Evolutionary conservation across 768 basidiomycete genomes (phyloP), one percentile per base, ranked within the genome.

Genomic region (Tricholoma hemisulphureum): DNA sequence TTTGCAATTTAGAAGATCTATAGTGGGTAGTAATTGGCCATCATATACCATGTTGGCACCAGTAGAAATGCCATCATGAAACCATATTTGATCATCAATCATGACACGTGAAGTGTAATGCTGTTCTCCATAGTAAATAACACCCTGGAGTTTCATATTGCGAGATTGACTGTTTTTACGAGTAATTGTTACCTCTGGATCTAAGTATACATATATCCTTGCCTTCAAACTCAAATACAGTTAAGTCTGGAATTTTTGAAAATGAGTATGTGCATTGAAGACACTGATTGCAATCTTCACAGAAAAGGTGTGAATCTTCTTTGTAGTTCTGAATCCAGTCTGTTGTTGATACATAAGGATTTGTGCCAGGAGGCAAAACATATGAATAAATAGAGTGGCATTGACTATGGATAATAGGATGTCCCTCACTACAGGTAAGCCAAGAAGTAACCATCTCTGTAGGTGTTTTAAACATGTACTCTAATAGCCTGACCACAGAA

Each of bases 51-150:
- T 32, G 8, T 14, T 32, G 32, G 9, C 14, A 32, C 32, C 32
- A 35, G 14, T 13, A 5, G 14, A 35, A 35, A 35, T 7, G 9
- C 34, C 14, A 7, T 10, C 64, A 64, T 68, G 56, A 55, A 51
- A 60, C 65, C 67, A 69, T 11, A 69, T 29, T n/a, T 52, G 23
- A 10, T 53, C 56, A 31, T 55, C 23, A 11, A 26, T 55, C 35
- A 67, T 55, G 9, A 64, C 48, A 20, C 56, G 51, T 24, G 58
- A 34, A 29, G 61, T 59, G 39, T 66, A 69, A 54, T 69, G 67
- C 41, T 39, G 26, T 14, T 53, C 49, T 20, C 60, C 65, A 65
- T 49, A 58, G 37, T 67, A 69, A 9, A 69, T 58, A 21, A 66
- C 43, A 18, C 67, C 63, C 26, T 34, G 34, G 21, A 67, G 31